Evolutionary conservation across 129 eudicot genomes (phyloP), one percentile per base, ranked within the genome.

Genomic region (Lactuca sativa): DNA sequence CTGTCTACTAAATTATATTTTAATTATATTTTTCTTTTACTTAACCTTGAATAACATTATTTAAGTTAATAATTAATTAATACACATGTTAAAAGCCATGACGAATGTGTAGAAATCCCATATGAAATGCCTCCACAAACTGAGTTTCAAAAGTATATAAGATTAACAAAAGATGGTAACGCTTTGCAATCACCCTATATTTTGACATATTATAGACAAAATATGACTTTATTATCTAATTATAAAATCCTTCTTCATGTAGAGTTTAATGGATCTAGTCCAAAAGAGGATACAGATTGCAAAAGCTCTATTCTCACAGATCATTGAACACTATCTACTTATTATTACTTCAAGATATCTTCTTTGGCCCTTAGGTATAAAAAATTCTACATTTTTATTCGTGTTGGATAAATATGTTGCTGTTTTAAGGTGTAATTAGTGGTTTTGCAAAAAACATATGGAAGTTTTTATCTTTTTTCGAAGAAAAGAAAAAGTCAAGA

Each of bases 41-140:
- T 55, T 9, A 33, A 70, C 61, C 16, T 66, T 63, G 21, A 38
- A 18, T 66, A 43, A 48, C 41, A 72, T 56, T 48, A 65, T 66
- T 9, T 54, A 32, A 43, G 54, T 62, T 76, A 49, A 44, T 11
- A 18, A 18, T 18, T 18, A 5, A 41, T 44, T 10, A 44, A 56
- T 72, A 59, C 49, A 49, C 68, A 88, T 91, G 95, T 88, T 37
- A 77, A 86, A 43, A 84, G 84, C 77, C 84, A 74, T 71, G 91
- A 88, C 75, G 65, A 63, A 69, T 77, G 86, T 58, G 98, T 88
- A 66, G 89, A 86, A 69, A 92, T 84, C 83, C 38, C 72, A 30
- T 92, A 92, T 74, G 84, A 76, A 59, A 82, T 17, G 75, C 86
- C 85, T 62, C 97, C 97, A 66, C 87, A 88, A 74, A 83, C 97